phyloP scores from a whole-genome alignment of 179 eudicot species.

The Sideroxylon spinosum region DNA sequence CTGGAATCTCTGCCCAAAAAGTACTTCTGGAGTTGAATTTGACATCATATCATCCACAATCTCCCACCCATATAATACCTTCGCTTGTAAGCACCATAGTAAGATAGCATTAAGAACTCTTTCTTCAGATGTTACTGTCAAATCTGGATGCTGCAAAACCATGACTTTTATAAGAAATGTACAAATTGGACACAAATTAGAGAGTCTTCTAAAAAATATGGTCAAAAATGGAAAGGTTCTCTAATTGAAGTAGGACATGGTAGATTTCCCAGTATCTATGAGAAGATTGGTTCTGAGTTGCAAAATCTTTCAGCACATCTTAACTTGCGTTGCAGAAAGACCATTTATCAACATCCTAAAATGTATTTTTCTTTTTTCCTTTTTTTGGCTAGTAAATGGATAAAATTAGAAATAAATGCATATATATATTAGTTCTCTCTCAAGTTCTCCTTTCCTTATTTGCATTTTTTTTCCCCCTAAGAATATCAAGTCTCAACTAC shows the following conservation, averaged over 20 bases:
- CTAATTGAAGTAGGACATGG: background rate
- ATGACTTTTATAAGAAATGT: conserved; percentile 16
- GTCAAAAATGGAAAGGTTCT: conserved; percentile 16
- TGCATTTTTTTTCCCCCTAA: too few species aligned
- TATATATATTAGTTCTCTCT: too few species aligned
- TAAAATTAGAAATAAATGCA: background rate
- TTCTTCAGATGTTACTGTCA: conserved; percentile 94
- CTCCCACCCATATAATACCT: conserved; percentile 63
- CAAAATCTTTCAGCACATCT: background rate
- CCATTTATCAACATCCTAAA: background rate
- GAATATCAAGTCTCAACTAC: too few species aligned
- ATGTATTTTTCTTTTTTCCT: background rate
- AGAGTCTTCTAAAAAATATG: background rate
- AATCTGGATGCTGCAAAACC: conserved; percentile 87
- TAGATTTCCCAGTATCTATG: background rate
- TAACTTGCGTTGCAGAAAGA: background rate
- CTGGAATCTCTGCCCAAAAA: conserved; percentile 70
- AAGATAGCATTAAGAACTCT: conserved; percentile 81
- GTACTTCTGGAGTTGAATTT: conserved; percentile 45
- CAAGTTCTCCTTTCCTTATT: too few species aligned
- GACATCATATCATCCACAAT: conserved; percentile 49
- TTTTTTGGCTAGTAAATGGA: background rate
- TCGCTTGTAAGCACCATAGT: conserved; percentile 65
- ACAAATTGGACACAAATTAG: conserved; percentile 17
- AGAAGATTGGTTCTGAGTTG: background rate